Base-by-base conservation (phyloP, 352 stramenopile species). In the Phytopythium oedochilum region DNA sequence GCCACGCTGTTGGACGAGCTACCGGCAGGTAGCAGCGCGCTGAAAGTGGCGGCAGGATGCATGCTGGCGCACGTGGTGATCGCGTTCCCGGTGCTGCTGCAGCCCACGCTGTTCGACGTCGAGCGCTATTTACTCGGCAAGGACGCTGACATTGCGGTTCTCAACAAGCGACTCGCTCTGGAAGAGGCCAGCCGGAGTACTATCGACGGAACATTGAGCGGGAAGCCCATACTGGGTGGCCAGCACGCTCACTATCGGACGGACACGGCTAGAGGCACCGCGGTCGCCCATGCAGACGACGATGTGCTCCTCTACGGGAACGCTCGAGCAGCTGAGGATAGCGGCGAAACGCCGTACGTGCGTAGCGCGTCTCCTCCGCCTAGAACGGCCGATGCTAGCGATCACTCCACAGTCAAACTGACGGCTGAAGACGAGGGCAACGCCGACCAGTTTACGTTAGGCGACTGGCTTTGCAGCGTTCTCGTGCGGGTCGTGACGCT, bases 41-140 rank as follows among this genome's bases (percentile, higher is more conserved):
- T 74, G 47, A 72, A 73, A 28, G 10, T 71, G 0, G 75, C 80
- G 0, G 71, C 70, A 0, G 58, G 39, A 0, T 44, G 77, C 40
- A 88, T 90, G 75, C 55, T 90, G 4, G 34, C 73, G 31, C 80
- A 90, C 55, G 63, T 90, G n/a, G 57, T 68, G 10, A 71, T 88
- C 46, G 76, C 76, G 15, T 90, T 87, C 54, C 73, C 80, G 0
- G 64, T 91, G 32, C 60, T 88, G 40, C 57, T 88, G 2, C 81
- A 75, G 28, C 75, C 80, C 8, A 91, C 71, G 12, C 49, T 90
- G 20, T 88, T 81, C 51, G 79, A 86, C 38, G 54, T 87, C 25
- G 79, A 89, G 61, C 77, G 77, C 10, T 80, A 64, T 29, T 47
- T 88, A 0, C 67, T 88, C 12, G 75, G 71, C 8, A 90, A 86